phyloP scores from a whole-genome alignment of 495 filamentous ascomycete genomes.

The Aspergillus heteromorphus region DNA sequence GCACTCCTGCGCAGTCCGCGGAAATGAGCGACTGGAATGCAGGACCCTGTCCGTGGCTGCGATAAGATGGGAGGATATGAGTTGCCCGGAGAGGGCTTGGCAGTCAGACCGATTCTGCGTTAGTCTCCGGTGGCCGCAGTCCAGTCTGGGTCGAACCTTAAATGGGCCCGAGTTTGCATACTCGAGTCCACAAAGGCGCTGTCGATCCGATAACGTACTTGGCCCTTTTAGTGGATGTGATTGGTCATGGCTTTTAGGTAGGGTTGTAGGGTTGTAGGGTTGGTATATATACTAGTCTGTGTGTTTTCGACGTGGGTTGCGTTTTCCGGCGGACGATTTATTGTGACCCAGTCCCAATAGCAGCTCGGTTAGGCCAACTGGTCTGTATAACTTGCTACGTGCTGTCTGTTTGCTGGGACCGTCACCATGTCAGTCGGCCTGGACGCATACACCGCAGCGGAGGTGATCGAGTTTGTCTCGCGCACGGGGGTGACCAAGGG shows the following conservation, averaged over 20 bases:
- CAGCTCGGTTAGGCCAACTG: too few species aligned
- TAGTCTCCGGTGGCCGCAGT: neutral
- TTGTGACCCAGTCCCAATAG: too few species aligned
- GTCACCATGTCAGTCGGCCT: slow-evolving; percentile 19
- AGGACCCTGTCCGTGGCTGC: neutral
- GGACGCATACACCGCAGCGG: slow-evolving; percentile 38
- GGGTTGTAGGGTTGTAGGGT: neutral
- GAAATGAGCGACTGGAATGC: neutral
- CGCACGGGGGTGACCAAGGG: slow-evolving; percentile 45
- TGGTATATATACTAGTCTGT: neutral
- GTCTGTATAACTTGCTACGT: neutral
- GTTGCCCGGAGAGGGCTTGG: neutral
- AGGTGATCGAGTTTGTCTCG: slow-evolving; percentile 43
- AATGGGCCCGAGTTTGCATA: too few species aligned
- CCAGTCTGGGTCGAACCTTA: too few species aligned
- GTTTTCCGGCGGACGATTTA: too few species aligned
- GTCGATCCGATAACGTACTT: neutral
- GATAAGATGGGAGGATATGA: neutral
- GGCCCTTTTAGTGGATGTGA: neutral
- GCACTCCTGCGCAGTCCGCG: neutral
- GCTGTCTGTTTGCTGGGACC: neutral
- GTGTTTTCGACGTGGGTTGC: too few species aligned
- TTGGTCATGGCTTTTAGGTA: neutral
- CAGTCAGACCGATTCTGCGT: too few species aligned
- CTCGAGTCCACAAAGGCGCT: neutral